phyloP scores from a whole-genome alignment of 1,284 basidiomycete genomes.

The Polyporus tsugae region DNA sequence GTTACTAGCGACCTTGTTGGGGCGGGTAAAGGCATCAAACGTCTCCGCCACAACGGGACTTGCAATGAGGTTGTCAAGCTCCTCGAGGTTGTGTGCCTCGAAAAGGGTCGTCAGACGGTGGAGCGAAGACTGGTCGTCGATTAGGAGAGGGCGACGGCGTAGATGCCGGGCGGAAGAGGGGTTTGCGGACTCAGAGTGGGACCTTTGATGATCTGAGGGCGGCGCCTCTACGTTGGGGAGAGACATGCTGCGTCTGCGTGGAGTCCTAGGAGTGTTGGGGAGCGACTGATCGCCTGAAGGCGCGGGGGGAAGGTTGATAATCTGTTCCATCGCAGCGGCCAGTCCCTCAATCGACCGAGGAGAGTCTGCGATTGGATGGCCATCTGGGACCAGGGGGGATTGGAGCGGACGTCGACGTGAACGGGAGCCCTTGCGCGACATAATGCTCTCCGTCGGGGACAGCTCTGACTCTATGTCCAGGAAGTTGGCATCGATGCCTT shows the following conservation, averaged over 20 bases:
- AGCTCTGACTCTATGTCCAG: constrained; percentile 28
- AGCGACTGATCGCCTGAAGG: constrained; percentile 25
- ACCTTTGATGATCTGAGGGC: constrained; percentile 28
- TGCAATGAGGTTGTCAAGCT: constrained; percentile 44
- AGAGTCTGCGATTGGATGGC: constrained; percentile 2
- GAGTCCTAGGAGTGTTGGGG: constrained; percentile 29
- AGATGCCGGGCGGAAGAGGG: constrained; percentile 36
- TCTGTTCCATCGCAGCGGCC: constrained; percentile 11
- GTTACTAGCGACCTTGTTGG: constrained; percentile 25
- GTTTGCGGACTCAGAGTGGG: constrained; percentile 29
- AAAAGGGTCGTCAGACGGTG: constrained; percentile 50
- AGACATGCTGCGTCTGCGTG: constrained; percentile 30
- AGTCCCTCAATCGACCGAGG: neutral
- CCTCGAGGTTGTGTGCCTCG: constrained; percentile 47
- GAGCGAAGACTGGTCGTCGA: constrained; percentile 51
- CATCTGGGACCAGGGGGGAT: neutral
- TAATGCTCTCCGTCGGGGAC: constrained; percentile 25
- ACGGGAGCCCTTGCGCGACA: constrained; percentile 12
- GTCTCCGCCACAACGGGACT: constrained; percentile 43
- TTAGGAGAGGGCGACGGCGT: constrained; percentile 47
- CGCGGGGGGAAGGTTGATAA: constrained; percentile 26
- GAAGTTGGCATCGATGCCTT: constrained; percentile 33
- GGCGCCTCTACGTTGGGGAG: constrained; percentile 25
- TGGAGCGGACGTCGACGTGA: constrained; percentile 43
- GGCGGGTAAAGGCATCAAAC: constrained; percentile 33